These are phyloP conservation scores for Melampsora larici-populina DNA, from an alignment of 1,284 basidiomycete genomes.

Conservation along the genomic window DNA sequence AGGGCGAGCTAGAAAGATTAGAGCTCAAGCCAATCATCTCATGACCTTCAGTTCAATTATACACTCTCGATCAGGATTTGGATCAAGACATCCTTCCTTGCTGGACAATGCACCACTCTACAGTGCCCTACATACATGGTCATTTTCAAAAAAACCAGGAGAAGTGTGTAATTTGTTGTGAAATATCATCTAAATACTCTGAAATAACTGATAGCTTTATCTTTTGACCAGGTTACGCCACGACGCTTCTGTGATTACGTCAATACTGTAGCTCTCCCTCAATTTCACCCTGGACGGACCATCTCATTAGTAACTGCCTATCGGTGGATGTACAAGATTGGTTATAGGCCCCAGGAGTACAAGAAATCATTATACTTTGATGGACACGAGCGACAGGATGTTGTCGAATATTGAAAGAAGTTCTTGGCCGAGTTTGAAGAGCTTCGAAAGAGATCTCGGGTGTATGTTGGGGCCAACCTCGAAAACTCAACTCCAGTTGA, in stretches of 20 bases:
- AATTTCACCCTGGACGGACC: background rate
- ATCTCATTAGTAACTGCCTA: background rate
- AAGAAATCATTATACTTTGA: constrained; percentile 11
- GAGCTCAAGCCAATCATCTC: constrained; percentile 5
- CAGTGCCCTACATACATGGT: background rate
- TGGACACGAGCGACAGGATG: constrained; percentile 7
- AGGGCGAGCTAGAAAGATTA: background rate
- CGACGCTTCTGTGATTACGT: background rate
- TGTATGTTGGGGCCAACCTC: background rate
- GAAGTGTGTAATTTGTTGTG: background rate
- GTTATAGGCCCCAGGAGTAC: constrained; percentile 1
- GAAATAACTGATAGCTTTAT: background rate
- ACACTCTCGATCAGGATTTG: background rate
- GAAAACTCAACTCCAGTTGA: background rate
- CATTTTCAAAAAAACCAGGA: constrained; percentile 6
- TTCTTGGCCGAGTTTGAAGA: background rate
- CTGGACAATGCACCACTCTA: background rate
- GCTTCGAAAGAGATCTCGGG: background rate
- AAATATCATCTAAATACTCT: background rate
- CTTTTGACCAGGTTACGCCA: constrained; percentile 4
- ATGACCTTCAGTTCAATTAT: background rate
- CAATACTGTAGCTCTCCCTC: background rate
- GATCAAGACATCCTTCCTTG: background rate
- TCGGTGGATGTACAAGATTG: constrained; percentile 12
- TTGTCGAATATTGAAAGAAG: background rate